phyloP scores from a whole-genome alignment of 2,329 filamentous ascomycete species.

The Phaeosphaeria sp. region DNA sequence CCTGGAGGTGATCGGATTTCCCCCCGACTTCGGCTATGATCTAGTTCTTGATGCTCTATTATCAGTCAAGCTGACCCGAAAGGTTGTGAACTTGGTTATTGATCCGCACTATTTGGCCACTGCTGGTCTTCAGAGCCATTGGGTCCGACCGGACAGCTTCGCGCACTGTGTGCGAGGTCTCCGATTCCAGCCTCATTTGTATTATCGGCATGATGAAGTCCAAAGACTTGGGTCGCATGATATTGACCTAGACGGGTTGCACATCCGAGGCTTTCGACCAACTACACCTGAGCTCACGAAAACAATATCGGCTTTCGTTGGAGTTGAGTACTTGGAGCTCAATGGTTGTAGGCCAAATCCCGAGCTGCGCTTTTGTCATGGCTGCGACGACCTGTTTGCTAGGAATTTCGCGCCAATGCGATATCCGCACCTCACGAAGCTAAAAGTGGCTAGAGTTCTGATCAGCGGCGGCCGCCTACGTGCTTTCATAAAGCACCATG shows the following conservation, averaged over 20 bases:
- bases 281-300: background rate
- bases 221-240: background rate
- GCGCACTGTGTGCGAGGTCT: background rate
- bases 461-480: conserved; percentile 5
- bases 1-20: background rate
- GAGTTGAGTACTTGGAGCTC: background rate
- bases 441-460: background rate
- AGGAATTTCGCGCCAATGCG: background rate
- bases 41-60: background rate
- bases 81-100: background rate
- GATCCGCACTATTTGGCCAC: background rate
- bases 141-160: background rate
- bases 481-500: conserved; percentile 2
- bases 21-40: background rate
- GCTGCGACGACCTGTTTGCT: conserved; percentile 3
- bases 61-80: background rate
- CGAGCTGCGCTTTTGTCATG: conserved; percentile 1
- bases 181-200: background rate
- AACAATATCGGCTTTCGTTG: background rate
- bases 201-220: background rate
- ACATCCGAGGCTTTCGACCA: background rate
- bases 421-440: background rate
- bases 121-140: background rate
- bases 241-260: background rate
- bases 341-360: conserved; percentile 1